Conservation (phyloP, 768 basidiomycete species). For the Pulveroboletus sp. region DNA sequence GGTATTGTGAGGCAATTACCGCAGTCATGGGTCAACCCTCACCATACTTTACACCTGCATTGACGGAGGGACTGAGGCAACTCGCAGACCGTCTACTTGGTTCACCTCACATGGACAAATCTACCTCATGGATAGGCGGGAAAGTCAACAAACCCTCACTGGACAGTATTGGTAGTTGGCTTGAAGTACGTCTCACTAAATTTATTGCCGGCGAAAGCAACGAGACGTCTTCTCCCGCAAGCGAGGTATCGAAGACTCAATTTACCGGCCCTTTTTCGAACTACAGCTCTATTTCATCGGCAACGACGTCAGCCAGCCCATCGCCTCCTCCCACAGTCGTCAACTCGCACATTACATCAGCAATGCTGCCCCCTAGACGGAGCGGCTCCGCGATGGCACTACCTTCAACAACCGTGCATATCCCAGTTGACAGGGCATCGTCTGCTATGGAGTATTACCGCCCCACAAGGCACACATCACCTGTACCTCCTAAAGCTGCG, state of each 20-base stretch:
- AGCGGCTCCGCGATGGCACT: conserved; percentile 68
- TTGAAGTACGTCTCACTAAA: conserved; percentile 89
- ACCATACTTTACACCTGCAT: conserved; percentile 57
- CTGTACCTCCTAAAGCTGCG: conserved; percentile 50
- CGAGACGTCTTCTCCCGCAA: conserved; percentile 34
- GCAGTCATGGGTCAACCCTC: conserved; percentile 58
- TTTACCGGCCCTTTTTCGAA: conserved; percentile 84
- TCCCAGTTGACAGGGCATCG: conserved; percentile 63
- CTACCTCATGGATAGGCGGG: conserved; percentile 79
- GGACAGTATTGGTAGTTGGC: conserved; percentile 86
- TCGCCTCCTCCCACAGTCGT: conserved; percentile 63
- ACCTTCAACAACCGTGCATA: conserved; percentile 42
- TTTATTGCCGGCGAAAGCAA: conserved; percentile 93
- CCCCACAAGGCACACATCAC: conserved; percentile 44
- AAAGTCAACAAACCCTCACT: conserved; percentile 88
- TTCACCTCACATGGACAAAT: conserved; percentile 68
- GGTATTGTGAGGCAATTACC: conserved; percentile 91
- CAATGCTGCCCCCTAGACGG: conserved; percentile 45
- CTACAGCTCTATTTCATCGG: conserved; percentile 87
- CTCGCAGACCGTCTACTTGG: conserved; percentile 76
- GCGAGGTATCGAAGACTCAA: conserved; percentile 32
- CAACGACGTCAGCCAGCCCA: conserved; percentile 65
- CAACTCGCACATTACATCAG: conserved; percentile 33
- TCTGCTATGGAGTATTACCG: conserved; percentile 75
- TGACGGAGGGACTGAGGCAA: conserved; percentile 71